Base-by-base conservation (phyloP, 305 asterid genomes). In the Plantago coronopus region DNA sequence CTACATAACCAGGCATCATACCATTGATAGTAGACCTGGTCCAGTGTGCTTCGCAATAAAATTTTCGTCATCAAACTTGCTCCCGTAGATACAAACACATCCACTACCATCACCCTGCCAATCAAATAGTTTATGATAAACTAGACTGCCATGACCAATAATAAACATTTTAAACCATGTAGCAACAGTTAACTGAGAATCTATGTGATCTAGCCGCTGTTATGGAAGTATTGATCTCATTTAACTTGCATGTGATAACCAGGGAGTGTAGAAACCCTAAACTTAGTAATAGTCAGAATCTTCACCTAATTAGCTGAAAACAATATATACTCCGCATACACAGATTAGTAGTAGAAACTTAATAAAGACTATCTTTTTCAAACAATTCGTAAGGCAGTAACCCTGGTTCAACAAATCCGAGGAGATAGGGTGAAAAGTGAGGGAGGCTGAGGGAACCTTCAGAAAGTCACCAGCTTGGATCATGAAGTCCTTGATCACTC, bases 31-130 rank as follows among this genome's bases (percentile, higher is more conserved):
- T 48, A 91, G 82, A 47, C 98, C 98, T 23, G 98, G 98, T 58
- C 97, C 97, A 51, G 98, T 91, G 83, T 91, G 98, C 78, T 84
- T 91, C 54, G 98, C 98, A 11, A 70, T 76, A 73, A 91, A 91
- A 76, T 89, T 89, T 81, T 91, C 98, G 74, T 91, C 98, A 63
- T 91, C 97, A 53, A 91, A 83, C 81, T 86, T 91, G 78, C 97
- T 91, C 56, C 98, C 98, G 50, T 91, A 86, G 48, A 89, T 85
- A 71, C 95, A 91, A 49, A 80, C 73, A 64, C 96, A 91, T 40
- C 98, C 98, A 66, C 88, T 91, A 29, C 98, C 98, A 84, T 91
- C 98, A 66, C 97, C 97, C 97, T 91, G 84, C 68, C 78, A 64
- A 69, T 65, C 23, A 69, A 74, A 61, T 18, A 21, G 22, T 25